Evolutionary conservation across 768 basidiomycete species (phyloP), one percentile per base, ranked within the genome.

Genomic region (Pleurotus djamor): DNA sequence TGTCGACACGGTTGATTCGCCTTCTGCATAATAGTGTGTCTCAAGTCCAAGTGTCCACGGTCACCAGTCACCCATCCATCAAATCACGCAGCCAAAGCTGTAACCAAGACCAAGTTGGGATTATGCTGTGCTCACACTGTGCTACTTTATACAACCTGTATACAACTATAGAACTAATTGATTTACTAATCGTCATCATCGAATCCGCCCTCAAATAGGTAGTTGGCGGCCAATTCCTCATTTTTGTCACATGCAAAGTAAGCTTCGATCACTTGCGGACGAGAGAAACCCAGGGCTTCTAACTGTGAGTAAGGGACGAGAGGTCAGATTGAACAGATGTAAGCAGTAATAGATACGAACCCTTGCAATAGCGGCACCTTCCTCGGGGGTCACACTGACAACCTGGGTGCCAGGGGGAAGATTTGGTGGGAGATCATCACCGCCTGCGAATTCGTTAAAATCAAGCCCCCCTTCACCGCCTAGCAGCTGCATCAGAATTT

Each of bases 211-310:
- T 96, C 95, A 63, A 98, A 96, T 66, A 98, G 72, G 66, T 88
- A 96, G 68, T 97, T 97, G 12, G 96, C 97, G 7, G 97, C 95
- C 16, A 96, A 75, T 69, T 98, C 94, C 74, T 98, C 97, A 68
- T 98, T 94, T 82, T 92, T 94, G 71, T 94, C 97, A 72, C 96
- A 98, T 1, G 88, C 91, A 69, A 96, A 84, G 74, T 92, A 99
- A 1, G 97, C 97, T 72, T 98, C 85, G 37, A 96, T 75, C n/a
- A 81, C 96, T 0, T 78, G 77, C 47, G 94, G 80, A 43, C 93
- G 83, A 14, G 91, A 72, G 72, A 99, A 98, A 0, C 97, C 96
- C 48, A 98, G 84, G 0, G 77, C 88, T 74, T 92, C 85, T 62
- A 97, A 78, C 96, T 97, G 63, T 2, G 57, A 48, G 38, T 17